phyloP scores from a whole-genome alignment of 192 early-diverging fungal genomes.

The Gorgonomyces haynaldii region DNA sequence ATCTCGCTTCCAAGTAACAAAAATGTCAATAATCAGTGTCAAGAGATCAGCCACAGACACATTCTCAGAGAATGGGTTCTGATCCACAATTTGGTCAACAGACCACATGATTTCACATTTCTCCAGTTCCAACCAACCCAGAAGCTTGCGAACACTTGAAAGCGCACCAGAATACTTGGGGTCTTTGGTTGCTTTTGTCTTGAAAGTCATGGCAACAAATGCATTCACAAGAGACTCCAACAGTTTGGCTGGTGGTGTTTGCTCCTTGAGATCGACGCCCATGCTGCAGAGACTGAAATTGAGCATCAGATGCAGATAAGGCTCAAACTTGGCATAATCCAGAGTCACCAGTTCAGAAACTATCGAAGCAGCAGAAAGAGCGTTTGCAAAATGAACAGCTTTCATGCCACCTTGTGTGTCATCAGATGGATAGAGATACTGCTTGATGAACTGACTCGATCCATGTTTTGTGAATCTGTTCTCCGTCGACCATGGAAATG shows the following conservation, averaged over 20 bases:
- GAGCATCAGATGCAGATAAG: not conserved
- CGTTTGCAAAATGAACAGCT: conserved; percentile 22
- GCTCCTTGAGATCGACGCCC: too few species aligned
- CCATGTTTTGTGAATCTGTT: not conserved
- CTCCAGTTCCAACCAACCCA: conserved; percentile 17
- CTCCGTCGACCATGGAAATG: conserved; percentile 24
- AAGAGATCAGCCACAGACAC: conserved; percentile 22
- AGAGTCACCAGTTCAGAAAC: conserved; percentile 13
- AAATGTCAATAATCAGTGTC: conserved; percentile 21
- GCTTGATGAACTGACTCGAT: not conserved
- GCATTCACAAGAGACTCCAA: too few species aligned
- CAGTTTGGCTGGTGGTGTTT: too few species aligned
- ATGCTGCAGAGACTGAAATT: conserved; percentile 6
- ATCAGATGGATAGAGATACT: conserved; percentile 22
- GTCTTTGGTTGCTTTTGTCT: too few species aligned
- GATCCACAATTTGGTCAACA: conserved; percentile 9
- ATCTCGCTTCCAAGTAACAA: conserved; percentile 13
- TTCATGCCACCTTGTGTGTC: conserved; percentile 22
- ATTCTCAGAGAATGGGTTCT: conserved; percentile 10
- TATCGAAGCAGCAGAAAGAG: conserved; percentile 11
- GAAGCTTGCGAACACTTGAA: conserved; percentile 14
- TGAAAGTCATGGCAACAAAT: too few species aligned
- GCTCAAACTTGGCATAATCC: conserved; percentile 5
- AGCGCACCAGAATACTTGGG: too few species aligned
- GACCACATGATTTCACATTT: conserved; percentile 16